Evolutionary conservation across 2,329 filamentous ascomycete genomes (phyloP).

Genomic region (Dendrostoma leiphaemia): DNA sequence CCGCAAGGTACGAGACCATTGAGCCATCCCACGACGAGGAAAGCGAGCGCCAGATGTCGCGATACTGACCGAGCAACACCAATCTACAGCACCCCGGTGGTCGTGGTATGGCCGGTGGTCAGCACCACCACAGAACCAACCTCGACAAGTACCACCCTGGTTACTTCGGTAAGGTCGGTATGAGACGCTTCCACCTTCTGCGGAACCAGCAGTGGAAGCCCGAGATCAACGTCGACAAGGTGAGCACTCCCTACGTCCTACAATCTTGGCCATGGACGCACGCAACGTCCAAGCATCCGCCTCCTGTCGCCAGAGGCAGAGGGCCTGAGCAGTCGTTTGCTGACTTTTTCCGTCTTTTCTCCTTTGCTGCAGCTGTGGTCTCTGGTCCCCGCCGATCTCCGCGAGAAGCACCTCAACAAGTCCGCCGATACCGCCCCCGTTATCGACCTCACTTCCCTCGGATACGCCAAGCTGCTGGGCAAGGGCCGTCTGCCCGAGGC

Average conservation of each 20-base stretch:
- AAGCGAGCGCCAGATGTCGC: neutral
- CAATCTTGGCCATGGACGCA: too few relatives aligned
- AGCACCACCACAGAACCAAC: slow-evolving; percentile 96
- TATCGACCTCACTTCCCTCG: slow-evolving; percentile 93
- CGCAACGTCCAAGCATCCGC: too few relatives aligned
- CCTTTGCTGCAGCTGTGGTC: slow-evolving; percentile 74
- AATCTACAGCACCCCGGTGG: slow-evolving; percentile 58
- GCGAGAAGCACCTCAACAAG: slow-evolving; percentile 84
- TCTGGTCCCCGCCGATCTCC: slow-evolving; percentile 88
- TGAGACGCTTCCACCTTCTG: slow-evolving; percentile 96
- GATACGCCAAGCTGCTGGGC: slow-evolving; percentile 98
- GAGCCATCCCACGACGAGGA: neutral
- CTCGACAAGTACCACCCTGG: slow-evolving; percentile 85
- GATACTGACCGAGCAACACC: neutral
- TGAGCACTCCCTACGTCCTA: slow-evolving; percentile 39
- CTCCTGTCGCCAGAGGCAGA: neutral
- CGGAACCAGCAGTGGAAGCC: slow-evolving; percentile 98
- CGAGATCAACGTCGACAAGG: slow-evolving; percentile 98
- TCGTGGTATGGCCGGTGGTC: slow-evolving; percentile 93
- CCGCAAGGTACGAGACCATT: slow-evolving; percentile 61
- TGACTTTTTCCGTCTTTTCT: slow-evolving; percentile 1
- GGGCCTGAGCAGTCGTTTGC: slow-evolving; percentile 23
- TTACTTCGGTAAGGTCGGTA: slow-evolving; percentile 98
- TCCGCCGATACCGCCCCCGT: slow-evolving; percentile 88
- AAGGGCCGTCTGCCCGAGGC: slow-evolving; percentile 95